Conservation (phyloP, 2,329 filamentous ascomycete genomes). For the Colletotrichum sp. region DNA sequence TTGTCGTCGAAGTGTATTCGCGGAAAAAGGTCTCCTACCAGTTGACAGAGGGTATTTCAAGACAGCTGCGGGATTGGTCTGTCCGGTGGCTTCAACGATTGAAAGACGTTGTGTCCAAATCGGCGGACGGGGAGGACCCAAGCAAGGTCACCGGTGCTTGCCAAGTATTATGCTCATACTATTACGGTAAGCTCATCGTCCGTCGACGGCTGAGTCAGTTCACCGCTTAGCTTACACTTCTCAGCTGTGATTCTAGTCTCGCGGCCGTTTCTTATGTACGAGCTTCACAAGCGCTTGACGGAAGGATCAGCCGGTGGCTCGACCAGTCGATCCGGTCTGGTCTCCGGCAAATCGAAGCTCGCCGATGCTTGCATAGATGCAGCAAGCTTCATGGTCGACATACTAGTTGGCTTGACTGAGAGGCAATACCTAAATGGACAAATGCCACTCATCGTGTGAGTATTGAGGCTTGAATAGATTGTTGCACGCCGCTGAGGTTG, state of each 20-base stretch:
- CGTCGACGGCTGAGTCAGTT: no score
- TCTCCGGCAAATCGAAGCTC: constrained; percentile 52
- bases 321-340: constrained; percentile 12
- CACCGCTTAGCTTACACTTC: neutral
- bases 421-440: constrained; percentile 45
- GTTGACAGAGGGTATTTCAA: constrained; percentile 58
- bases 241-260: constrained; percentile 60
- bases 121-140: constrained; percentile 27
- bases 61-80: constrained; percentile 58
- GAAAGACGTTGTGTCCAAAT: constrained; percentile 39
- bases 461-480: neutral
- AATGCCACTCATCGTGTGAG: constrained; percentile 57
- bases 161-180: constrained; percentile 57
- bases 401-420: constrained; percentile 49
- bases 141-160: constrained; percentile 50
- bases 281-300: constrained; percentile 51
- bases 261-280: constrained; percentile 61
- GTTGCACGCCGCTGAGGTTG: neutral
- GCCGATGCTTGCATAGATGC: constrained; percentile 62
- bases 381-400: constrained; percentile 58
- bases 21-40: constrained; percentile 57
- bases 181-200: constrained; percentile 39
- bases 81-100: constrained; percentile 51
- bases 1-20: constrained; percentile 59
- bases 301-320: constrained; percentile 29